These are phyloP conservation scores for Vitis amurensis DNA, from an alignment of 164 flowering plant genomes.

Conservation along the genomic window DNA sequence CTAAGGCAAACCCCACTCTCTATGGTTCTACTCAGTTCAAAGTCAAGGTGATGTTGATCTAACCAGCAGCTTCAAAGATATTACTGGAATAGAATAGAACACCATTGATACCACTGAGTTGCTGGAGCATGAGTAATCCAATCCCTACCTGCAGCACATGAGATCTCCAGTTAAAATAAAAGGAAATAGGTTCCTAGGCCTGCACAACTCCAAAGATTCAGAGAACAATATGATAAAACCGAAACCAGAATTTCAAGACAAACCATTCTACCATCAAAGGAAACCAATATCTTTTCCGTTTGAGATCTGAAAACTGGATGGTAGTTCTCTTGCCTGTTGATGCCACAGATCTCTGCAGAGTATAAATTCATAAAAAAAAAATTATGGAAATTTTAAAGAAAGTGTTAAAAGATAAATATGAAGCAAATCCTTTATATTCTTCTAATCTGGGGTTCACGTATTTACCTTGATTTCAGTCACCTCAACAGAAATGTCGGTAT, in stretches of 20 bases:
- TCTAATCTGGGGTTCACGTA: not conserved
- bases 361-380: slow-evolving; percentile 10
- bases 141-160: slow-evolving; percentile 33
- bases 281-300: slow-evolving; percentile 75
- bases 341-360: slow-evolving; percentile 67
- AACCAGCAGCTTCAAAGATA: slow-evolving; percentile 42
- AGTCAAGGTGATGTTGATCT: slow-evolving; percentile 14
- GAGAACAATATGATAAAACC: not conserved
- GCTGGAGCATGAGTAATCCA: slow-evolving; percentile 44
- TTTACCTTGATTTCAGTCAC: slow-evolving; percentile 49
- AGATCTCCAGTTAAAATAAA: not conserved
- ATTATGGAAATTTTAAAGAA: not conserved
- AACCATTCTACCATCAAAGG: slow-evolving; percentile 72
- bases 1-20: not conserved
- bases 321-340: slow-evolving; percentile 56
- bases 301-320: slow-evolving; percentile 70
- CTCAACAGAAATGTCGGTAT: slow-evolving; percentile 40
- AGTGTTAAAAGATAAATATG: not conserved
- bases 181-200: not conserved
- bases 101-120: slow-evolving; percentile 46
- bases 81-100: slow-evolving; percentile 45
- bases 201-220: not conserved
- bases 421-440: not conserved
- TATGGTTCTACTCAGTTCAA: not conserved
- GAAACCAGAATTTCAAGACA: not conserved